Conservation (phyloP, 2,329 filamentous ascomycete genomes). For the Rhynchosporium secalis region DNA sequence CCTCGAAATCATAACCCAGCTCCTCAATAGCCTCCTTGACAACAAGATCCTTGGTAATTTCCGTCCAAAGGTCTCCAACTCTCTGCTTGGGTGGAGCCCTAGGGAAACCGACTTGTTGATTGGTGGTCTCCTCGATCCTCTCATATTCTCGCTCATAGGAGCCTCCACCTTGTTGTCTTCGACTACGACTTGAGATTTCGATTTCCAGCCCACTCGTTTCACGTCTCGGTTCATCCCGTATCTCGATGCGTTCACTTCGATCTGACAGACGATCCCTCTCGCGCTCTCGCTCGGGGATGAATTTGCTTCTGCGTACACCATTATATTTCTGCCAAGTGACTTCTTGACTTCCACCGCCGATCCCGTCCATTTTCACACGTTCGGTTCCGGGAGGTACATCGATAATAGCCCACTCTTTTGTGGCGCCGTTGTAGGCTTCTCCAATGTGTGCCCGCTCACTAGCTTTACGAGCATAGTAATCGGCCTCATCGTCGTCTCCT, state of each 20-base stretch:
- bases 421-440: constrained; percentile 73
- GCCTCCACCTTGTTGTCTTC: constrained; percentile 18
- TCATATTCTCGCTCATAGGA: constrained; percentile 44
- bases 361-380: constrained; percentile 78
- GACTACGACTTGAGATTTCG: constrained; percentile 33
- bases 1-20: constrained; percentile 83
- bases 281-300: constrained; percentile 65
- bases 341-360: constrained; percentile 72
- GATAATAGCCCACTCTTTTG: constrained; percentile 76
- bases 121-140: constrained; percentile 52
- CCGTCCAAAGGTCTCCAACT: constrained; percentile 81
- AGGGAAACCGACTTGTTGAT: constrained; percentile 46
- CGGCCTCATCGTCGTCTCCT: constrained; percentile 51
- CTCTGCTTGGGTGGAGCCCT: constrained; percentile 32
- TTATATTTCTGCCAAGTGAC: constrained; percentile 79
- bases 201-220: constrained; percentile 35
- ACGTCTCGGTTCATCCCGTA: constrained; percentile 30
- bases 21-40: constrained; percentile 82
- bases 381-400: constrained; percentile 84
- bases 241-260: constrained; percentile 24
- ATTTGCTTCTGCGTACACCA: constrained; percentile 72
- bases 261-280: constrained; percentile 22
- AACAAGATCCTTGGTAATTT: constrained; percentile 92
- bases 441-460: constrained; percentile 68
- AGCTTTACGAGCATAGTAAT: constrained; percentile 66